These are phyloP conservation scores for Leccinum griseonigrum DNA, from an alignment of 1,284 basidiomycete genomes.

Conservation along the genomic window DNA sequence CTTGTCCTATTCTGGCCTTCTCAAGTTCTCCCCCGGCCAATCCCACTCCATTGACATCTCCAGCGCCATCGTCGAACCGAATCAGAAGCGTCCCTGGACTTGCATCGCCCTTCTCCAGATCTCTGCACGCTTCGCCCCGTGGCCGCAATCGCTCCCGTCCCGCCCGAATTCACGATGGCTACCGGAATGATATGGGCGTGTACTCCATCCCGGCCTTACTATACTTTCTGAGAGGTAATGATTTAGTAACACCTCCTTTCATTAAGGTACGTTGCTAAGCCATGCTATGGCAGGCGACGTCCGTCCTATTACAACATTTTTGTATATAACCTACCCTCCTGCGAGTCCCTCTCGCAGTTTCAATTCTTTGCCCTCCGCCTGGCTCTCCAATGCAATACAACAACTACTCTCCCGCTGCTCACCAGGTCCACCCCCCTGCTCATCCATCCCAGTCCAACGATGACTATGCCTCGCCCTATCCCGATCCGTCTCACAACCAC, in stretches of 20 bases:
- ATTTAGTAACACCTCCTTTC: constrained; percentile 37
- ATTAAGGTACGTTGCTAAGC: constrained; percentile 39
- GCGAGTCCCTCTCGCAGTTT: constrained; percentile 8
- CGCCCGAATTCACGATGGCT: constrained; percentile 32
- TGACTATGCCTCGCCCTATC: constrained; percentile 21
- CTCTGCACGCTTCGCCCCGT: constrained; percentile 24
- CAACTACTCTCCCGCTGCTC: constrained; percentile 23
- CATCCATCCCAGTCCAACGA: constrained; percentile 23
- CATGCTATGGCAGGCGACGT: constrained; percentile 36
- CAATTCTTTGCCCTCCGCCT: constrained; percentile 7
- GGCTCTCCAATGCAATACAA: constrained; percentile 28
- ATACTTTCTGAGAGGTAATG: constrained; percentile 34
- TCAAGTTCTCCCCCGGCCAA: constrained; percentile 30
- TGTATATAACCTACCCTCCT: constrained; percentile 31
- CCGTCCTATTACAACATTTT: constrained; percentile 34
- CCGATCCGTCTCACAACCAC: constrained; percentile 27
- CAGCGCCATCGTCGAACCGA: constrained; percentile 34
- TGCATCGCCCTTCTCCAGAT: constrained; percentile 30
- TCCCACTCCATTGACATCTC: constrained; percentile 31
- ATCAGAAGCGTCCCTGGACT: constrained; percentile 19
- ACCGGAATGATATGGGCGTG: constrained; percentile 36
- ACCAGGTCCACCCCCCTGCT: constrained; percentile 12
- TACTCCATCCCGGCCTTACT: constrained; percentile 32
- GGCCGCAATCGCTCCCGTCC: constrained; percentile 32
- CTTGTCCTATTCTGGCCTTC: constrained; percentile 23